Evolutionary conservation across 1,139 yeast species (phyloP), one percentile per base, ranked within the genome.

Genomic region (Magnusiomyces fungicola): DNA sequence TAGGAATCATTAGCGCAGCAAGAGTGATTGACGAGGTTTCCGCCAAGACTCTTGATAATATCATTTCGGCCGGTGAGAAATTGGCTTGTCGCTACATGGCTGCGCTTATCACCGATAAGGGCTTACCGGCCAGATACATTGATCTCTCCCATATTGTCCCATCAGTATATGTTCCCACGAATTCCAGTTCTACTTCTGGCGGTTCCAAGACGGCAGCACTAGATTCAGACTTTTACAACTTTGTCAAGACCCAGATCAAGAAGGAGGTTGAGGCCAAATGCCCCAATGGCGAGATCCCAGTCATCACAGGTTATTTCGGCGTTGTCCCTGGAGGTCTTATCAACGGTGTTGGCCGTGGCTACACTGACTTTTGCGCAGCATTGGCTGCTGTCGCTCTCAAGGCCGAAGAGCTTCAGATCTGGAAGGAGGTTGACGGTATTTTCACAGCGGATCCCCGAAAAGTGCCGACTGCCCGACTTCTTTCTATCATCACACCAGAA

Each of bases 351-450:
- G 98, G 98, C 41, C 80, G 98, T 65, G 98, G 98, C 25, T 92
- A 92, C 68, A 92, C 98, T 16, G 98, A 92, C 66, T 72, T 92
- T 58, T 92, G 98, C 73, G 98, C 98, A 18, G 98, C 98, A 0
- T 75, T 92, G 62, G 78, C 89, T 40, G 97, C 98, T 0, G 97
- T 92, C 27, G 98, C 97, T 1, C 69, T 84, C 48, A 80, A 76
- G 58, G 97, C 97, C 1, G 95, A 88, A 45, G 98, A 92, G 68
- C 73, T 92, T 51, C 98, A 92, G 70, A 87, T 92, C 46, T 92
- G 98, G 98, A 92, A 92, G 63, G 98, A 92, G 71, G 98, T 92
- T 47, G 98, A 92, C 66, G 98, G 98, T 58, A 92, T 92, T 43
- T 92, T 92, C 71, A 90, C 98, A 0, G 98, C 98, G 1, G 98